phyloP scores from a whole-genome alignment of 305 asterid genomes.

The Nicotiana rustica region DNA sequence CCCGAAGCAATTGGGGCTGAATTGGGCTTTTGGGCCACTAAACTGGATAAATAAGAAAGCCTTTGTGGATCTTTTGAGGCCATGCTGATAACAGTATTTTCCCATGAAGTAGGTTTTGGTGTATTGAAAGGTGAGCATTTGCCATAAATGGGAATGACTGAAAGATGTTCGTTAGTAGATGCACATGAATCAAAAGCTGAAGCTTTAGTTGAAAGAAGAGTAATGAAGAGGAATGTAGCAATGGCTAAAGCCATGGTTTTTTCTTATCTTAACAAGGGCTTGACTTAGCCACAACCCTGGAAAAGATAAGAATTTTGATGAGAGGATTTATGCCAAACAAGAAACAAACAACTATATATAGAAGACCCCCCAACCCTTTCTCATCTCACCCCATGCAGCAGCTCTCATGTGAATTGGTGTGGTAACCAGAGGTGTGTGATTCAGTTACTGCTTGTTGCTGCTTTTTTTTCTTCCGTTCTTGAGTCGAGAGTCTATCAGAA shows the following conservation, averaged over 20 bases:
- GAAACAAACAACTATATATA: constrained; percentile 27
- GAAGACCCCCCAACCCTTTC: neutral
- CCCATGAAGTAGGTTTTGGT: constrained; percentile 65
- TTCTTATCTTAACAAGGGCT: constrained; percentile 26
- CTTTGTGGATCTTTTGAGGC: constrained; percentile 76
- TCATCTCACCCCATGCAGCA: neutral
- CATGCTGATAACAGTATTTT: constrained; percentile 65
- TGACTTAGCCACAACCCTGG: constrained; percentile 35
- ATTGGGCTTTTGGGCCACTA: constrained; percentile 57
- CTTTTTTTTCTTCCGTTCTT: no score
- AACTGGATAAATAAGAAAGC: constrained; percentile 69
- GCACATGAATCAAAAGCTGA: constrained; percentile 62
- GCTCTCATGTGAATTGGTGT: neutral
- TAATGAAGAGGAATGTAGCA: constrained; percentile 47
- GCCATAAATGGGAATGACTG: constrained; percentile 72
- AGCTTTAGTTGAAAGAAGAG: constrained; percentile 49
- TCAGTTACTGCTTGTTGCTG: no score
- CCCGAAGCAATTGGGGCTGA: constrained; percentile 77
- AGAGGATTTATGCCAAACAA: constrained; percentile 34
- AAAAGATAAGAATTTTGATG: constrained; percentile 38
- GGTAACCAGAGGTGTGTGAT: neutral
- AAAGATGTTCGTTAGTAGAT: constrained; percentile 61
- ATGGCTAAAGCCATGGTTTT: constrained; percentile 50
- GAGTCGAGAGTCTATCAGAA: no score
- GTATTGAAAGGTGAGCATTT: constrained; percentile 85